Base-by-base conservation (phyloP, 2,329 filamentous ascomycete genomes). In the Claviceps arundinis region DNA sequence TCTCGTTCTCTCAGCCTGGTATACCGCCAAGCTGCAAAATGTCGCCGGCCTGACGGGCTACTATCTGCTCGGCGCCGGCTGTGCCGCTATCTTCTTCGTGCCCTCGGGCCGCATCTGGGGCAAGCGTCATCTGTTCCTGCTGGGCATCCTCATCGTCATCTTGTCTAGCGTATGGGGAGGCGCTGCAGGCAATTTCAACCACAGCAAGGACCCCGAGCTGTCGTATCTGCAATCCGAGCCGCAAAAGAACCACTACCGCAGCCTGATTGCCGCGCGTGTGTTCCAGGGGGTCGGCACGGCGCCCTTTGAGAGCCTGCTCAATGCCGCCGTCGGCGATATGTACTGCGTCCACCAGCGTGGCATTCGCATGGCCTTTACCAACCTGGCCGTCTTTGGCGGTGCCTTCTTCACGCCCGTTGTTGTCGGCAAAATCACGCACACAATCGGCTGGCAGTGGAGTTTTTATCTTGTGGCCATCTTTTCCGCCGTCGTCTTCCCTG, bases 401-500 rank as follows among this genome's bases (percentile, higher is more conserved):
- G 70, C 74, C 52, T 78, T 81, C 61, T 73, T 78, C 61, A 95
- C 91, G 0, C 91, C 91, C 0, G 88, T 96, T n/a, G 70, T 95
- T 24, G 89, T 90, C 1, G 90, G 90, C 38, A 89, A 89, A 68
- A 90, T 95, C 60, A 89, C 89, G 3, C 70, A 79, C 47, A 73
- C 74, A 0, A 74, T 95, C 48, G 81, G 82, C n/a, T 95, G 89
- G 84, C 71, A 79, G 64, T 95, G 89, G 89, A 85, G 83, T 0
- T 96, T 96, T 63, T 89, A 90, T 66, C 78, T 96, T 43, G 81
- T 95, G 14, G 81, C 89, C 54, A 95, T 96, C 58, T 94, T 95
- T 68, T 77, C 82, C 45, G 87, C 75, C 4, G 74, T 72, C 5
- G 79, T 84, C 51, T 69, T 96, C 4, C 82, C 88, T 0, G 69